phyloP scores from a whole-genome alignment of 2,329 filamentous ascomycete species.

The Xylaria sp. region DNA sequence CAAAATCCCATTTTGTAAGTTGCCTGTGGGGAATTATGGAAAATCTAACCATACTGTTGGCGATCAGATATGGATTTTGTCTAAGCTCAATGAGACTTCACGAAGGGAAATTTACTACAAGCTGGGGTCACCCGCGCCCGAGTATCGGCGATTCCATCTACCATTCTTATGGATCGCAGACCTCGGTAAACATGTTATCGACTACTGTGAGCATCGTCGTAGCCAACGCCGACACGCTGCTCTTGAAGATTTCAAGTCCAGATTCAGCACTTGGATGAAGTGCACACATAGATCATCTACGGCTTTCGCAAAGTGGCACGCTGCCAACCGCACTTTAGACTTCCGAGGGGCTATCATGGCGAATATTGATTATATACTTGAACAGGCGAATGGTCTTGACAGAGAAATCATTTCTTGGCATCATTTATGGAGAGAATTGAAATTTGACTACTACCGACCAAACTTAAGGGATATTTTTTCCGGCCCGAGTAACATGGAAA shows the following conservation, averaged over 20 bases:
- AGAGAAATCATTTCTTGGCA: slow-evolving; percentile 51
- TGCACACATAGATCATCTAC: slow-evolving; percentile 56
- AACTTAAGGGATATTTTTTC: slow-evolving; percentile 39
- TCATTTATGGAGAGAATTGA: slow-evolving; percentile 66
- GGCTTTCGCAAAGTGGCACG: slow-evolving; percentile 66
- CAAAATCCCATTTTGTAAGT: slow-evolving; percentile 64
- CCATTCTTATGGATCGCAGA: slow-evolving; percentile 78
- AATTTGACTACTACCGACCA: slow-evolving; percentile 52
- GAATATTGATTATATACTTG: slow-evolving; percentile 72
- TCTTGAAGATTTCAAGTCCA: slow-evolving; percentile 65
- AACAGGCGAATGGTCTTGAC: slow-evolving; percentile 67
- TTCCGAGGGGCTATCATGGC: slow-evolving; percentile 71
- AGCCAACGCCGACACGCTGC: slow-evolving; percentile 53
- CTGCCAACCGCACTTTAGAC: slow-evolving; percentile 62
- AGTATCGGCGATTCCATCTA: slow-evolving; percentile 71
- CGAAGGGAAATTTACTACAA: slow-evolving; percentile 70
- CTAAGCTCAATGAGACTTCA: slow-evolving; percentile 55
- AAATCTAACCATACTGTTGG: slow-evolving; percentile 58
- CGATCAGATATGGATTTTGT: slow-evolving; percentile 73
- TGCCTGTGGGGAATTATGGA: slow-evolving; percentile 76
- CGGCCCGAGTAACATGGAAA: not conserved
- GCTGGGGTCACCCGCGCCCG: slow-evolving; percentile 64
- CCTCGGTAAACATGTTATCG: slow-evolving; percentile 76
- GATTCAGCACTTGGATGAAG: slow-evolving; percentile 69
- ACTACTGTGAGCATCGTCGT: slow-evolving; percentile 64